Evolutionary conservation across 2,329 filamentous ascomycete genomes (phyloP), one percentile per base, ranked within the genome.

Genomic region (Chaetomiaceae sp.): DNA sequence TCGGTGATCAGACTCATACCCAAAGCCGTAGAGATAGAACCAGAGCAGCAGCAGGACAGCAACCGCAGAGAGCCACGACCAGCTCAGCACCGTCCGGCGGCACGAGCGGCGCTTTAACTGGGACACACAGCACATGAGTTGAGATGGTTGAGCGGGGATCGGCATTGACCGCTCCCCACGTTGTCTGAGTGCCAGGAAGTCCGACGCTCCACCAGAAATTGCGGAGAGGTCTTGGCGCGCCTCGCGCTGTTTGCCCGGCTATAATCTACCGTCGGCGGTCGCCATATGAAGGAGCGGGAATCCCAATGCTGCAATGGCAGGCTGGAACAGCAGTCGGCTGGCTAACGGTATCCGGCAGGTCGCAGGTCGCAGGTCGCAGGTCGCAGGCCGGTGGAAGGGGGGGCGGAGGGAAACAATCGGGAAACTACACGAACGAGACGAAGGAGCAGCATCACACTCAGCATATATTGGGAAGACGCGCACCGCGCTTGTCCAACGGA

Each of bases 41-140:
- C 58, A 55, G 5, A 56, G 32, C n/a, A 55, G n/a, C 21, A 55
- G 30, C 30, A 56, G n/a, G 1, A 54, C 37, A 20, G 34, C 45
- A 18, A 51, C 23, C 1, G 37, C 51, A 4, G 34, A 46, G 23
- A 57, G 13, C 50, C 45, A 56, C 4, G 29, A n/a, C 45, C 32
- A 33, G 32, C 20, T 16, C 10, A 55, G 25, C n/a, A 44, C 41
- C 6, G 29, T 25, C 21, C 54, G 41, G 36, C 47, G 52, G 40
- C 36, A 30, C 11, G 10, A 18, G 20, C 53, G 44, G 23, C 38
- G 38, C 33, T 48, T 51, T 40, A 51, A 36, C 21, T 36, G 30
- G 18, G 37, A 7, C 21, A 37, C 16, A 30, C 11, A 33, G 37
- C 25, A 16, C 53, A 51, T 55, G 18, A n/a, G 37, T 23, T n/a